phyloP scores from a whole-genome alignment of 345 rosid genomes.

The Salix purpurea region DNA sequence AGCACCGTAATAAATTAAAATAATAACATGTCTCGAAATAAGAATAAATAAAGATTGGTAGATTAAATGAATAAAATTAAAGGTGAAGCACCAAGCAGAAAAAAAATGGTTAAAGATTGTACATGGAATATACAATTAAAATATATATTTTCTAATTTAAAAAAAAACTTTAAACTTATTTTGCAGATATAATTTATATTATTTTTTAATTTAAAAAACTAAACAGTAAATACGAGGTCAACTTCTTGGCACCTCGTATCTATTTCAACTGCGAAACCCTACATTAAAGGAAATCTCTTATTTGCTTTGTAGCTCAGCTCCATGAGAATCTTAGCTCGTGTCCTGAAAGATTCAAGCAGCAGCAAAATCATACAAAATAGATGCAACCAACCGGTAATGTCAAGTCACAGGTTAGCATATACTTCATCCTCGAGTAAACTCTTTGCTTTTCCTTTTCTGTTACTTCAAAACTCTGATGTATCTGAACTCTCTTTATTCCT shows the following conservation, averaged over 20 bases:
- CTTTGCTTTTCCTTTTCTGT: not conserved
- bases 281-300: not conserved
- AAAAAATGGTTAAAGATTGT: too few relatives aligned
- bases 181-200: too few relatives aligned
- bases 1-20: too few relatives aligned
- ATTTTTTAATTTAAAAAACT: too few relatives aligned
- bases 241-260: not conserved
- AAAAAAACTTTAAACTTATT: too few relatives aligned
- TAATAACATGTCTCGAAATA: too few relatives aligned
- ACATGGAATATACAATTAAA: too few relatives aligned
- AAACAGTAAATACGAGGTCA: not conserved
- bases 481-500: not conserved
- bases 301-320: slow-evolving; percentile 6
- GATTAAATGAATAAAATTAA: too few relatives aligned
- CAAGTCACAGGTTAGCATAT: not conserved
- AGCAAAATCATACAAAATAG: not conserved
- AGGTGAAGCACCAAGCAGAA: too few relatives aligned
- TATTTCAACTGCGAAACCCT: slow-evolving; percentile 2
- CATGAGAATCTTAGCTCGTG: not conserved
- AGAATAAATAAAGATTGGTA: too few relatives aligned
- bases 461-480: not conserved
- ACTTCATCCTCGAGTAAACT: not conserved
- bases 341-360: not conserved
- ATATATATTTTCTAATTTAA: too few relatives aligned
- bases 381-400: not conserved